These are phyloP conservation scores for Xylariaceae sp. DNA, from an alignment of 2,329 filamentous ascomycete genomes.

Conservation along the genomic window DNA sequence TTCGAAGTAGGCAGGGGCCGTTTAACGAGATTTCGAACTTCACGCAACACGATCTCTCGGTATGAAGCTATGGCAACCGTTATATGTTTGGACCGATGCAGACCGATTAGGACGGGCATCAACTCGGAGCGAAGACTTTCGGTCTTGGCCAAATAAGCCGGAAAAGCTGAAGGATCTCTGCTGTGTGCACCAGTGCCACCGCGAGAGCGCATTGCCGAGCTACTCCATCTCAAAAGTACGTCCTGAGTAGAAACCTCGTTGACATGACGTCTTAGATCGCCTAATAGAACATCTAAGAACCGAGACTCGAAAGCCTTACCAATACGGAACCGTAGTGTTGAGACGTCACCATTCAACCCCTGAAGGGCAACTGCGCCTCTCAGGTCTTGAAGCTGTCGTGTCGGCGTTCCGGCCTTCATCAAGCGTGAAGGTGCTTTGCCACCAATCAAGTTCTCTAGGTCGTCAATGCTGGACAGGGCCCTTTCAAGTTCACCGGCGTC, in stretches of 20 bases:
- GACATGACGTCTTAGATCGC: slow-evolving; percentile 76
- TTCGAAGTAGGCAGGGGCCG: slow-evolving; percentile 84
- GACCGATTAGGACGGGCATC: slow-evolving; percentile 65
- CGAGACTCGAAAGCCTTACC: slow-evolving; percentile 81
- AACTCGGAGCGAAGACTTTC: slow-evolving; percentile 68
- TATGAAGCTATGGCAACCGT: slow-evolving; percentile 78
- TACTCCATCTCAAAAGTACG: slow-evolving; percentile 81
- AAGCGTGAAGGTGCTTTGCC: slow-evolving; percentile 53
- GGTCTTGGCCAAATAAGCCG: slow-evolving; percentile 73
- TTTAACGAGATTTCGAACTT: slow-evolving; percentile 81
- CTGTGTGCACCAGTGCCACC: slow-evolving; percentile 50
- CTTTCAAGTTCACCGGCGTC: slow-evolving; percentile 79
- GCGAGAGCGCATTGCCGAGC: slow-evolving; percentile 67
- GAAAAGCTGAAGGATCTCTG: slow-evolving; percentile 64
- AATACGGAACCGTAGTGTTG: slow-evolving; percentile 71
- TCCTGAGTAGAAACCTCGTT: slow-evolving; percentile 65
- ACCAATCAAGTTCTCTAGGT: slow-evolving; percentile 73
- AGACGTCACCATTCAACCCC: slow-evolving; percentile 73
- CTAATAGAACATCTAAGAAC: slow-evolving; percentile 73
- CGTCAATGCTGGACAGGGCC: slow-evolving; percentile 73
- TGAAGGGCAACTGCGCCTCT: slow-evolving; percentile 74
- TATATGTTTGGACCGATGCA: slow-evolving; percentile 78
- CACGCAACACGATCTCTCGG: slow-evolving; percentile 76
- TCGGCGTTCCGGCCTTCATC: slow-evolving; percentile 24
- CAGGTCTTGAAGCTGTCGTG: slow-evolving; percentile 58